Evolutionary conservation across 2,329 filamentous ascomycete genomes (phyloP).

Genomic region (Diaporthe ampelina): DNA sequence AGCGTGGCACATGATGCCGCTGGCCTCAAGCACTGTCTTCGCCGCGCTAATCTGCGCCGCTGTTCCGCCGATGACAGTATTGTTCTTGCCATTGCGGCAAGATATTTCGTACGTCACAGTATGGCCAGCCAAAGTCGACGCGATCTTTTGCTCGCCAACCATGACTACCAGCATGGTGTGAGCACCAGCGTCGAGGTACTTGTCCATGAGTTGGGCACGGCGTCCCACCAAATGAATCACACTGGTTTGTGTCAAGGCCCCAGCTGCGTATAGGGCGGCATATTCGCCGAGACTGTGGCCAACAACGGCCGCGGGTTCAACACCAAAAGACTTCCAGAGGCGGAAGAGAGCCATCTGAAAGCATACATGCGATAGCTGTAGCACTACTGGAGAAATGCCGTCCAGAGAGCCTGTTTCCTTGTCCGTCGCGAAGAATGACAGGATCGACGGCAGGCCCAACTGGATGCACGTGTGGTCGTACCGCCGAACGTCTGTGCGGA

Average conservation of each 20-base stretch:
- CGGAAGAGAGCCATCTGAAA: conserved; percentile 70
- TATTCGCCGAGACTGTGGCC: conserved; percentile 61
- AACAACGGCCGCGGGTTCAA: conserved; percentile 62
- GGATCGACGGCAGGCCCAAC: not conserved
- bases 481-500: not conserved
- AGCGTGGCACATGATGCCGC: conserved; percentile 57
- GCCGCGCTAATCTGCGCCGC: conserved; percentile 59
- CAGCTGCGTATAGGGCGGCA: conserved; percentile 77
- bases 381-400: conserved; percentile 61
- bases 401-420: conserved; percentile 52
- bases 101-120: conserved; percentile 63
- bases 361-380: conserved; percentile 66
- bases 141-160: conserved; percentile 43
- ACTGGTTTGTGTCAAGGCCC: conserved; percentile 78
- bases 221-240: conserved; percentile 80
- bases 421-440: conserved; percentile 47
- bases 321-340: conserved; percentile 68
- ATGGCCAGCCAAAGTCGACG: conserved; percentile 60
- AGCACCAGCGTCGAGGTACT: conserved; percentile 75
- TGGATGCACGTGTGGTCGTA: conserved; percentile 1
- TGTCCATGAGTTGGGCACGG: conserved; percentile 74
- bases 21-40: conserved; percentile 51
- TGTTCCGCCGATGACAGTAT: conserved; percentile 75
- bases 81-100: conserved; percentile 81
- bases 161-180: conserved; percentile 70